Base-by-base conservation (phyloP, 495 filamentous ascomycete species). In the Podospora anserina region DNA sequence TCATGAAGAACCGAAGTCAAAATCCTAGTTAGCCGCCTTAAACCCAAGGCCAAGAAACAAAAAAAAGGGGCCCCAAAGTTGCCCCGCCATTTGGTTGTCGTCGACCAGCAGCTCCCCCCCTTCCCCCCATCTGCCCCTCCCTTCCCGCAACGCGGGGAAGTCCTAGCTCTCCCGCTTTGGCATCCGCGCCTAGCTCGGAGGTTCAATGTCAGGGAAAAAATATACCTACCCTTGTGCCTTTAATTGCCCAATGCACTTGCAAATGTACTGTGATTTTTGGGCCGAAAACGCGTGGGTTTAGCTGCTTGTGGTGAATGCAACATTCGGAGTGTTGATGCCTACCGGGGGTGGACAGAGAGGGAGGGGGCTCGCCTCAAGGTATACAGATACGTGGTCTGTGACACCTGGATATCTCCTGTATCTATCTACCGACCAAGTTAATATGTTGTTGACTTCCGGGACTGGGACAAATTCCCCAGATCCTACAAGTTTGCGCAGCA, bases 131-230 rank as follows among this genome's bases (percentile, higher is more conserved):
- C 23, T 19, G n/a, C 55, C 55, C 55, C 23, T 26, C n/a, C 23
- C 55, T 18, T 26, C n/a, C 55, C 55, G n/a, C 55, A 58, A 58
- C 55, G 55, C 55, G 55, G 55, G 55, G 55, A 20, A 26, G n/a
- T 58, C 55, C 55, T 58, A 58, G 55, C 55, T 58, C 55, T 58
- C 55, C 55, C 55, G 55, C 55, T 20, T 20, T 9, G n/a, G 9
- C 55, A 11, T 49, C 39, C 55, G 55, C 55, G 55, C 55, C 55
- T 58, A 58, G 23, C 55, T 26, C 55, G 55, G 19, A 19, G 55
- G 30, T 32, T 20, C 55, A 58, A 58, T 5, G 55, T 5, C 23
- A 19, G 55, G 23, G 55, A 58, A 58, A 20, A 0, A 58, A 23
- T 23, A 23, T 23, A 23, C 23, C 23, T 23, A 23, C 23, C 23